phyloP scores from a whole-genome alignment of 176 grass and related monocot genomes.

The Ensete glaucum region DNA sequence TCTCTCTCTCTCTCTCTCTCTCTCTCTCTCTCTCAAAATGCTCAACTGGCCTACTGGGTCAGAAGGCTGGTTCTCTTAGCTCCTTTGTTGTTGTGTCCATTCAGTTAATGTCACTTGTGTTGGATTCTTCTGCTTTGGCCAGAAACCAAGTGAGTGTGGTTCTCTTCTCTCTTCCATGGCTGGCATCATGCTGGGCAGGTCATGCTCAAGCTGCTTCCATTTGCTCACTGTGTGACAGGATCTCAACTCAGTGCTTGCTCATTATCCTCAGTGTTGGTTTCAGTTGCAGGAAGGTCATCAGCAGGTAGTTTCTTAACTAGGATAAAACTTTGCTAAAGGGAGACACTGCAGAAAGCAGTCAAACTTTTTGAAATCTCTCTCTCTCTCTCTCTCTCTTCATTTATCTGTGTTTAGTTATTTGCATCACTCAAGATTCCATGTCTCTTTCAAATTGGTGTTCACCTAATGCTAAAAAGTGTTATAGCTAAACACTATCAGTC shows the following conservation, averaged over 20 bases:
- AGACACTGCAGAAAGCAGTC: neutral
- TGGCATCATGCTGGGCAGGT: neutral
- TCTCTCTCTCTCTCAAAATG: neutral
- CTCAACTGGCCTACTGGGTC: neutral
- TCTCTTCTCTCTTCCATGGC: neutral
- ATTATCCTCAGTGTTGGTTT: neutral
- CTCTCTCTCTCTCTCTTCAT: no score
- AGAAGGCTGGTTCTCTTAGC: neutral
- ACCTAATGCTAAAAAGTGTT: no score
- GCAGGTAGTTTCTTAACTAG: slow-evolving; percentile 1
- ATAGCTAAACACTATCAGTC: no score
- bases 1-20: neutral
- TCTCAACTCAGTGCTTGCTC: neutral
- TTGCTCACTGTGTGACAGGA: neutral
- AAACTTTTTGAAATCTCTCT: no score
- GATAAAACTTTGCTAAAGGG: neutral
- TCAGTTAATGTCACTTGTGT: neutral
- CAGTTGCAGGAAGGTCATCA: neutral
- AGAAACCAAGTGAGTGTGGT: slow-evolving; percentile 2
- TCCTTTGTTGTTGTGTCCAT: neutral
- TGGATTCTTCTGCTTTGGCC: slow-evolving; percentile 4
- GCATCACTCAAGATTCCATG: no score
- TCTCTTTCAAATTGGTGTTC: no score
- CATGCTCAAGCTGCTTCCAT: neutral
- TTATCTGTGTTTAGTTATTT: no score